Base-by-base conservation (phyloP, 148 eudicot species). In the Rhododendron kiyosumense region DNA sequence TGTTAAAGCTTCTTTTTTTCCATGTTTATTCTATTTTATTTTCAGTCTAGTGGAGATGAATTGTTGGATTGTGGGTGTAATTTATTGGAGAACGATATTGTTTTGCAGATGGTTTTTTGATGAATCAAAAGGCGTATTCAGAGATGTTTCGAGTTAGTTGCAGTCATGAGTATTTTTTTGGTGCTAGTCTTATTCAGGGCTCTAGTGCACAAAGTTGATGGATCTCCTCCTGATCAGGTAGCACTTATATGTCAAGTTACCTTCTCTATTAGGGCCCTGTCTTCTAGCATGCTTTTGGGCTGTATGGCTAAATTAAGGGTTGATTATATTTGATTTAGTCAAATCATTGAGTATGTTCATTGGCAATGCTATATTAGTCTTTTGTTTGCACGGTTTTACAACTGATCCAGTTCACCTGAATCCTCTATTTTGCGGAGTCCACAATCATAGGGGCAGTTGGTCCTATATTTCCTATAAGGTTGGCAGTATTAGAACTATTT, bases 41-140 rank as follows among this genome's bases (percentile, higher is more conserved):
- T 48, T 83, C 28, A 81, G 32, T 84, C 61, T 32, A 38, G 80
- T 84, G 52, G 32, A 52, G 86, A 52, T 36, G 36, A 76, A 69
- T 48, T 69, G 20, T 52, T 24, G 22, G 43, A 75, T 76, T 38
- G 48, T 75, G 51, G 36, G 67, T 52, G 54, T 84, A 34, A 46
- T 59, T 34, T 34, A 86, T 89, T 78, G 80, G 57, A 45, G 17
- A 69, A 67, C 57, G 1, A 24, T 61, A 81, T 49, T 88, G 48
- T 85, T 87, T 86, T 90, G 93, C 93, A 95, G 98, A 79, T 95
- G 98, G 97, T 94, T 94, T 86, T 95, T 90, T 83, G 98, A 95
- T 84, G 95, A 93, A 87, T 79, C 92, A 51, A 95, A 90, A 85
- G 93, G 94, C 41, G 92, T 93, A 85, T 95, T 95, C 87, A 93